Base-by-base conservation (phyloP, 768 basidiomycete genomes). In the Termitomyces sp. region DNA sequence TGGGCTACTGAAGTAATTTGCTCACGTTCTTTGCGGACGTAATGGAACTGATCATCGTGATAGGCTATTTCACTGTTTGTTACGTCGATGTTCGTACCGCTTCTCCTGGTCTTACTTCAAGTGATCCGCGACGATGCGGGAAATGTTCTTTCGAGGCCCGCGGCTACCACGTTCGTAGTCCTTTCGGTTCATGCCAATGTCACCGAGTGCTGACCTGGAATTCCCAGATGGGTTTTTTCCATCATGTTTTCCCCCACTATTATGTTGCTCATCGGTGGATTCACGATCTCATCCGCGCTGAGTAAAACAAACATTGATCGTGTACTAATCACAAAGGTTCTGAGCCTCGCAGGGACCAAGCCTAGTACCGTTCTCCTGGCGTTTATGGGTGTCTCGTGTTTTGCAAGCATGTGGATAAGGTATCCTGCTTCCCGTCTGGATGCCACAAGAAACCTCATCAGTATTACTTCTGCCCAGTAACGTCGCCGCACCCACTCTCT, bases 391-490 rank as follows among this genome's bases (percentile, higher is more conserved):
- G 94, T 99, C 17, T 89, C 94, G 2, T 98, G 94, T 66, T 99
- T 99, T 68, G 94, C 95, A 3, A 94, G 91, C 71, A 99, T 98
- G 96, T 98, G 94, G 97, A 98, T 99, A 65, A 94, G 89, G 89
- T 87, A 54, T 60, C 28, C 56, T 12, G 35, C 11, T 44, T 43
- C 41, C 44, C 23, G 21, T 41, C 41, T 45, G 23, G n/a, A 50
- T 28, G 45, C 44, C 42, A 5, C 56, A 52, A 11, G 26, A 51
- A 28, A 19, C 56, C n/a, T 47, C 41, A 55, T 62, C 55, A 54
- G 61, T 60, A 48, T 57, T 46, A 43, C 50, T 59, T 52, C 26
- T 38, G 51, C 55, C 59, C 37, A 91, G 92, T 71, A 98, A 99
- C 67, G 97, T 99, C 19, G 96, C 97, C 3, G 97, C 97, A 17